Evolutionary conservation across 495 filamentous ascomycete genomes (phyloP).

Genomic region (Hypoxylon lenormandii): DNA sequence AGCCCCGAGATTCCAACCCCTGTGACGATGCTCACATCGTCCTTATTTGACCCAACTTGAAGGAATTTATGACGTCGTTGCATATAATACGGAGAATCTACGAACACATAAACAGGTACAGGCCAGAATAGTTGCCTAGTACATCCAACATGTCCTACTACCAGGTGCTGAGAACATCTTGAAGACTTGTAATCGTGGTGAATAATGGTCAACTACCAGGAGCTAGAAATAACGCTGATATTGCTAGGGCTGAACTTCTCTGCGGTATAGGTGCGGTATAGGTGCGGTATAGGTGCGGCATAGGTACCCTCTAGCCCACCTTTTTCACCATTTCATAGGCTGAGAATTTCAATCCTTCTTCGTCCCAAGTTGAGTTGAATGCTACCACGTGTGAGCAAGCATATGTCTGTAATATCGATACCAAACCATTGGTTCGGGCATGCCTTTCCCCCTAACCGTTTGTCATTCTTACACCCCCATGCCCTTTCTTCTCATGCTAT

Average conservation of each 20-base stretch:
- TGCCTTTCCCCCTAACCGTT: constrained; percentile 2
- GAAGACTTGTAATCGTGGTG: no score
- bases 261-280: no score
- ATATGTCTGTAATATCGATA: constrained; percentile 20
- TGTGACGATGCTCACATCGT: background rate
- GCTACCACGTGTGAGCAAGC: constrained; percentile 31
- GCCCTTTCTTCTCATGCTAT: background rate
- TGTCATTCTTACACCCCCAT: constrained; percentile 15
- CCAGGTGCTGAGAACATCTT: no score
- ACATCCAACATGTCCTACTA: no score
- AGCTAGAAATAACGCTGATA: background rate
- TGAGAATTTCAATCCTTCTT: constrained; percentile 9
- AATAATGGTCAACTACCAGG: background rate
- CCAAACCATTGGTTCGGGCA: constrained; percentile 7
- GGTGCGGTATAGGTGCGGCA: no score
- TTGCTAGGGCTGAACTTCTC: background rate
- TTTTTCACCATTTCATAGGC: background rate
- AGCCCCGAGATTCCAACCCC: background rate
- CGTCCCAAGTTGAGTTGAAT: constrained; percentile 7
- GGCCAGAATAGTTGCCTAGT: no score
- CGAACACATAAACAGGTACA: no score
- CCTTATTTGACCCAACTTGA: background rate
- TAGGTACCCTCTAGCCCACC: background rate
- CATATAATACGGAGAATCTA: background rate
- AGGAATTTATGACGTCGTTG: constrained; percentile 1